Evolutionary conservation across 116 monocot species (phyloP), one percentile per base, ranked within the genome.

Genomic region (Dioscorea cayenensis): DNA sequence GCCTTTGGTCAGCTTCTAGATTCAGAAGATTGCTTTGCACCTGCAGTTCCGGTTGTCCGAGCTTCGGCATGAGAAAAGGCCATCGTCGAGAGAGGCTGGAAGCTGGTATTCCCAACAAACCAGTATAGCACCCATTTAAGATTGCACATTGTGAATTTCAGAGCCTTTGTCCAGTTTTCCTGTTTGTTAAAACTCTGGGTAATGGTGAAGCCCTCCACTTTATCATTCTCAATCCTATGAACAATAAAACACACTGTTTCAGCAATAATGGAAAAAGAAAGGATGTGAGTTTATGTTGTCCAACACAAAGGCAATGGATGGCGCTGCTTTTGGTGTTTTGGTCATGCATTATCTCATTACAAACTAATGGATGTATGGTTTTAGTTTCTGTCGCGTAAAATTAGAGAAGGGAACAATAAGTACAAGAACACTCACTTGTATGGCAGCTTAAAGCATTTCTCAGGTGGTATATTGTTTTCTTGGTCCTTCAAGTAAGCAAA

Each of bases 401-500:
- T 8, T 43, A 43, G 8, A 43, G 43, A 43, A 12, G 43, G 43
- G 43, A 7, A 12, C 8, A 43, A 43, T 43, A 43, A 49, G n/a
- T 28, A 58, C 29, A 68, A 63, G 14, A 77, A 32, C 23, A 71
- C 86, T 93, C 36, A 99, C 97, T 85, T 90, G 80, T 91, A 99
- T 25, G 99, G 99, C 55, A 99, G 91, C 77, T 78, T 99, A 72
- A 99, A 89, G 66, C 89, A 81, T 68, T 99, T 99, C 59, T 94
- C 94, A 51, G 82, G 80, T 51, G 94, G 94, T 65, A 94, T 78
- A 80, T 94, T 94, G 64, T 94, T 91, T 75, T 90, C 91, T 80
- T 86, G 81, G 75, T 99, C 94, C 66, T 66, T 88, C 27, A 64
- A 74, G 73, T 86, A 72, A 21, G 91, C 97, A 80, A 93, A 99